Percentiles rank a stretch among this genome's conserved stretches.
phyloP scores from a whole-genome alignment of 2,329 filamentous ascomycete genomes.

The Didymella sp. region DNA sequence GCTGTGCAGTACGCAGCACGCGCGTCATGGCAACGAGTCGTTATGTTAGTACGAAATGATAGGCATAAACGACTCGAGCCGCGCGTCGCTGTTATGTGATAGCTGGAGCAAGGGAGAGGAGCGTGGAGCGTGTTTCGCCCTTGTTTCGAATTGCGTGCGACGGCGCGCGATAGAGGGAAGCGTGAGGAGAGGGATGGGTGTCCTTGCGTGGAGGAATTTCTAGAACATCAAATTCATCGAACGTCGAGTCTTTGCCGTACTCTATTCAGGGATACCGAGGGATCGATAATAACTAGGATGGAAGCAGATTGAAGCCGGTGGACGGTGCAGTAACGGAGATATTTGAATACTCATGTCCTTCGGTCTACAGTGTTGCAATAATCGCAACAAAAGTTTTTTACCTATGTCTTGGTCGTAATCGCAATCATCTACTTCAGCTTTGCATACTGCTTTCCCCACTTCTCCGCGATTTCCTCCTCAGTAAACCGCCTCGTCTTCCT shows the following conservation, averaged over 20 bases:
- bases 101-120: slow-evolving; percentile 1
- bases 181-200: background rate
- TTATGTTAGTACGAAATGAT: background rate
- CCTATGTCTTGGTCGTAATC: background rate
- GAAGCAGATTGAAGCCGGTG: background rate
- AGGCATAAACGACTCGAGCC: background rate
- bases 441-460: slow-evolving; percentile 57
- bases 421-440: slow-evolving; percentile 27
- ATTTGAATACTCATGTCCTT: too few species aligned
- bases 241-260: too few species aligned
- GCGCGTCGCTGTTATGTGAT: slow-evolving; percentile 3
- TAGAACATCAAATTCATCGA: too few species aligned
- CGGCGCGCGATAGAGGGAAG: too few species aligned
- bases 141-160: slow-evolving; percentile 3
- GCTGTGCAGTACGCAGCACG: background rate
- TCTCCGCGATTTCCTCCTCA: slow-evolving; percentile 67
- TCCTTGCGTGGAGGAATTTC: too few species aligned
- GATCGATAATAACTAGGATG: too few species aligned
- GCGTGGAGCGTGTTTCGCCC: slow-evolving; percentile 2
- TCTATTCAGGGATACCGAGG: too few species aligned
- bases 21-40: background rate
- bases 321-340: background rate
- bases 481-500: slow-evolving; percentile 70
- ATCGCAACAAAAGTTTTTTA: background rate
- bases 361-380: too few species aligned